Conservation (phyloP, 2,329 filamentous ascomycete species). For the Blastomyces parvus region DNA sequence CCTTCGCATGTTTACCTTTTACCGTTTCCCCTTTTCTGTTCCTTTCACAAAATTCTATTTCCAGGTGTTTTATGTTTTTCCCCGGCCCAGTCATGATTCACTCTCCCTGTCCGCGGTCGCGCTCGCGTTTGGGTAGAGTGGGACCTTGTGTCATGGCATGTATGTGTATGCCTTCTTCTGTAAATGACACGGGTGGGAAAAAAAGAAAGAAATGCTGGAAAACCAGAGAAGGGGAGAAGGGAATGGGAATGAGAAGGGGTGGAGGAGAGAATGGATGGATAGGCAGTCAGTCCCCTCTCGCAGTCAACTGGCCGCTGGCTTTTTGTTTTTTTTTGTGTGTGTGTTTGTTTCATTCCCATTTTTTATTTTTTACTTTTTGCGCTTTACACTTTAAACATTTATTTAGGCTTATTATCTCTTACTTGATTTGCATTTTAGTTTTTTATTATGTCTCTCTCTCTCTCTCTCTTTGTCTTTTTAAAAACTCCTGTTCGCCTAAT, state of each 20-base stretch:
- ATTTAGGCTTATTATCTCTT: background rate
- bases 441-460: background rate
- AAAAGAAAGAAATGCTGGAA: background rate
- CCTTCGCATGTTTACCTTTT: background rate
- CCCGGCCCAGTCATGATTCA: too few species aligned
- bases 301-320: background rate
- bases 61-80: too few species aligned
- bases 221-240: background rate
- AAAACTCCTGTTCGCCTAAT: conserved; percentile 1
- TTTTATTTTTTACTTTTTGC: background rate
- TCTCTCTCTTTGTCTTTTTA: background rate
- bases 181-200: background rate
- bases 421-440: background rate
- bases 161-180: background rate
- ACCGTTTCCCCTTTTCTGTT: too few species aligned
- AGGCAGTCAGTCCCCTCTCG: background rate
- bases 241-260: background rate
- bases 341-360: background rate
- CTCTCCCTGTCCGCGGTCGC: background rate
- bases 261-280: too few species aligned
- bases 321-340: background rate
- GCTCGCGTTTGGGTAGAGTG: background rate
- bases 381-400: conserved; percentile 1
- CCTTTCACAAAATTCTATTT: too few species aligned
- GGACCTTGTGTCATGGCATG: too few species aligned